A percentile compares a stretch with the other conserved stretches of the same genome.
Evolutionary conservation across 2,329 filamentous ascomycete genomes (phyloP).

Genomic region (Epichloe bromicola): DNA sequence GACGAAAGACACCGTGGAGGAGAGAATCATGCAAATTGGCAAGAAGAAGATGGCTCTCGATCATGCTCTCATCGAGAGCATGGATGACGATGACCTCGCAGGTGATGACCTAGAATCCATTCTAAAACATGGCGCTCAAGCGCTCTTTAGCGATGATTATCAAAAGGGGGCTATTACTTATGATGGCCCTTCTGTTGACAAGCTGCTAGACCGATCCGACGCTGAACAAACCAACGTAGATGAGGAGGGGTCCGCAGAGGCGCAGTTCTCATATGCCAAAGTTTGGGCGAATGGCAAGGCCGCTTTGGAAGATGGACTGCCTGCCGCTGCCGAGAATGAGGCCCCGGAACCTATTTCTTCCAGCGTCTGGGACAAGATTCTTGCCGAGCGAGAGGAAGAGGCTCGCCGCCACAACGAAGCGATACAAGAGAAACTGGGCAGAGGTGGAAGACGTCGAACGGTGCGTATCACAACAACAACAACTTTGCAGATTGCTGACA

Average conservation of each 20-base stretch:
- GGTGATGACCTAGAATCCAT: constrained; percentile 77
- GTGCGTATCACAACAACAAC: constrained; percentile 13
- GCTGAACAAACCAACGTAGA: constrained; percentile 58
- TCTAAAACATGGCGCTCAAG: constrained; percentile 73
- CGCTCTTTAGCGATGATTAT: constrained; percentile 68
- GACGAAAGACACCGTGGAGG: constrained; percentile 78
- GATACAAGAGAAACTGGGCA: constrained; percentile 64
- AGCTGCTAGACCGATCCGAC: constrained; percentile 74
- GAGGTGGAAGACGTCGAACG: constrained; percentile 61
- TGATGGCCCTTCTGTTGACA: constrained; percentile 71
- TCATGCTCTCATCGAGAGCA: constrained; percentile 83
- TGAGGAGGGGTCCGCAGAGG: constrained; percentile 54
- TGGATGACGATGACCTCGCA: constrained; percentile 72
- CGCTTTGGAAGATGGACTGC: constrained; percentile 49
- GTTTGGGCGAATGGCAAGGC: constrained; percentile 82
- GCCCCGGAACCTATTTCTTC: constrained; percentile 44
- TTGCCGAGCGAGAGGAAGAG: constrained; percentile 67
- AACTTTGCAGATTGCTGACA: not conserved
- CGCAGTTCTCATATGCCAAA: constrained; percentile 76
- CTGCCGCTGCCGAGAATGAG: constrained; percentile 34
- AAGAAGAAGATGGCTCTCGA: constrained; percentile 94
- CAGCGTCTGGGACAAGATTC: constrained; percentile 80
- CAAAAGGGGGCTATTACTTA: constrained; percentile 65
- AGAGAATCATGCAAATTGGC: constrained; percentile 92
- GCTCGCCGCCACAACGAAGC: constrained; percentile 58